Evolutionary conservation across 2,329 filamentous ascomycete species (phyloP).

Genomic region (Talaromyces marneffei): DNA sequence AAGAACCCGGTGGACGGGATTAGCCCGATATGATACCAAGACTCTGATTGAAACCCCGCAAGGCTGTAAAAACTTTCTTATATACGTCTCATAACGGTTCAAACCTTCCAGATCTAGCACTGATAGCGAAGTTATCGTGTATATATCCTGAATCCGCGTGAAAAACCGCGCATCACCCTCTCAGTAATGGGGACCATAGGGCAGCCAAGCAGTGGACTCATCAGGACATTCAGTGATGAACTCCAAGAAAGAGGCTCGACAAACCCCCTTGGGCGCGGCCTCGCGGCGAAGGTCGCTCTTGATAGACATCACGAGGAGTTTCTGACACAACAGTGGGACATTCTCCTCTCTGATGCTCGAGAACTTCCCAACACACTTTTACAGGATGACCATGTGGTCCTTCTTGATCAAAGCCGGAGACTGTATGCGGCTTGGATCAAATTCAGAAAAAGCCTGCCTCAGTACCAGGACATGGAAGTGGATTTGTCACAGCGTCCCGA

Average conservation of each 20-base stretch:
- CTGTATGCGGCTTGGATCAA: conserved; percentile 2
- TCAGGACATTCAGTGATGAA: conserved; percentile 1
- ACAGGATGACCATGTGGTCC: not conserved
- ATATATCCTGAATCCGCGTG: not conserved
- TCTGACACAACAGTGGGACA: not conserved
- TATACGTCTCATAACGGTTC: not conserved
- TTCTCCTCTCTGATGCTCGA: not conserved
- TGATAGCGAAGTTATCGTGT: not conserved
- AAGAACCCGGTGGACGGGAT: not conserved
- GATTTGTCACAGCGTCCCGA: not conserved
- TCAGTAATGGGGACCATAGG: not conserved
- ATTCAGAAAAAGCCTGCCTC: not conserved
- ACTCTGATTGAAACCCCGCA: not conserved
- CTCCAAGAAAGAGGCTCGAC: not conserved
- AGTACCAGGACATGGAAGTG: not conserved
- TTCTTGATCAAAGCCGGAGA: not conserved
- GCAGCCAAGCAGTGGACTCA: not conserved
- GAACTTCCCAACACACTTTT: not conserved
- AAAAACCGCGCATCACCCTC: not conserved
- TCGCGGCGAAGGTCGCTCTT: not conserved
- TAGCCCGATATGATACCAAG: not conserved
- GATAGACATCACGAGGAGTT: not conserved
- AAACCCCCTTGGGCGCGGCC: not conserved
- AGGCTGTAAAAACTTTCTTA: not conserved
- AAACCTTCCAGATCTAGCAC: not conserved